Evolutionary conservation across 1,284 basidiomycete genomes (phyloP), one percentile per base, ranked within the genome.

Genomic region (Athelia sp.): DNA sequence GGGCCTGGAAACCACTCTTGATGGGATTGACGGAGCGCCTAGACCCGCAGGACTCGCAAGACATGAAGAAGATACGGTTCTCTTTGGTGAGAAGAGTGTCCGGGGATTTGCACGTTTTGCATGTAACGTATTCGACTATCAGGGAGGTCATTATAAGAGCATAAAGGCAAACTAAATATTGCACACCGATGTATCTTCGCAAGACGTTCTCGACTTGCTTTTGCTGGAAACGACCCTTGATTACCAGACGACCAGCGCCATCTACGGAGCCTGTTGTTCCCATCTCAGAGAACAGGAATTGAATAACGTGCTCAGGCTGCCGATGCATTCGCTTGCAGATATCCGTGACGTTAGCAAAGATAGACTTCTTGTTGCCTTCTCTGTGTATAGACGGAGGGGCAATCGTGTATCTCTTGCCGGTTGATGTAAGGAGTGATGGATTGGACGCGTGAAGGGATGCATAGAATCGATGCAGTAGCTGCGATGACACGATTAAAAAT

Each of bases 281-380:
- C 87, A 99, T 85, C 74, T 99, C 96, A 48, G 97, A 86, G 68
- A 98, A 98, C 58, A 99, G 76, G 78, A 93, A 99, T 69, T 93
- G 88, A 58, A 98, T 98, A 60, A 98, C 93, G 65, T 99, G 97
- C 71, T 99, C 97, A n/a, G 96, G 94, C 72, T 93, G 90, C 67
- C 96, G 81, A 74, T 98, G 96, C 94, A 99, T 98, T 60, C 92
- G 85, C 71, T 91, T 95, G 81, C 96, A 98, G 60, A 99, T 99
- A 66, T 99, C 96, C 58, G 87, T 84, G 53, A 99, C 82, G 69
- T 99, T 99, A 58, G 93, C 88, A 60, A 99, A 99, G 56, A 97
- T 89, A 40, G 93, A 88, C 73, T 96, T 96, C 73, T 99, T 98
- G 72, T 95, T 96, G 53, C 87, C 87, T 78, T 99, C 96, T 63